Base-by-base conservation (phyloP, 2,329 filamentous ascomycete species). In the Cytospora piceae region DNA sequence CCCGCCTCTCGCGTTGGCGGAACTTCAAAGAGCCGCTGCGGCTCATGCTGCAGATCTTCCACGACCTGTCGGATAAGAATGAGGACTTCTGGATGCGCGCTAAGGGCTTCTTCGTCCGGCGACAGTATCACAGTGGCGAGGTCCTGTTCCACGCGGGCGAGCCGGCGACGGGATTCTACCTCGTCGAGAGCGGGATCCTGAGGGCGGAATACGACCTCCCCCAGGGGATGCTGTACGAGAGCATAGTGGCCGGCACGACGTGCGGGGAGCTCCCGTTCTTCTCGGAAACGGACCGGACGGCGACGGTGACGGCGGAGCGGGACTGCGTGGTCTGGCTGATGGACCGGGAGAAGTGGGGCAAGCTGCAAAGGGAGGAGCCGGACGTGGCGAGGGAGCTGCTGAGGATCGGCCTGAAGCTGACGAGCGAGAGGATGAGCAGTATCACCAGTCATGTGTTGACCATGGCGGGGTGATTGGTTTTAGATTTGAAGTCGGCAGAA, bases 241-340 rank as follows among this genome's bases (percentile, higher is more conserved):
- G 92, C 73, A 97, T 98, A 63, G 90, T 97, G 1, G 92, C 94
- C 0, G 95, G 95, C 20, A 95, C 95, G 1, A 97, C 95, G 0
- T 98, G 94, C 72, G 95, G 95, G 42, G 95, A 99, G 79, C 78
- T 99, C 61, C 95, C 95, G 0, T 99, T 99, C 80, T 99, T 99
- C 79, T 93, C 90, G 3, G 92, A 96, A 73, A 98, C 94, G 1
- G 83, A 87, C 61, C 86, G 95, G 22, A 98, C 94, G 4, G 93
- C 93, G 1, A 97, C 91, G 0, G 93, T 96, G 14, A 83, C 89
- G 53, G 92, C 92, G 1, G 94, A 98, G 75, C 85, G 89, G 62
- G 89, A 94, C 71, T 91, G 90, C 68, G 87, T 95, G 0, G 87
- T 90, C 7, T 99, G 95, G 95, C 78, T 90, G 68, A 85, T 99